Base-by-base conservation (phyloP, 441 rosid genomes). In the Adansonia grandidieri region DNA sequence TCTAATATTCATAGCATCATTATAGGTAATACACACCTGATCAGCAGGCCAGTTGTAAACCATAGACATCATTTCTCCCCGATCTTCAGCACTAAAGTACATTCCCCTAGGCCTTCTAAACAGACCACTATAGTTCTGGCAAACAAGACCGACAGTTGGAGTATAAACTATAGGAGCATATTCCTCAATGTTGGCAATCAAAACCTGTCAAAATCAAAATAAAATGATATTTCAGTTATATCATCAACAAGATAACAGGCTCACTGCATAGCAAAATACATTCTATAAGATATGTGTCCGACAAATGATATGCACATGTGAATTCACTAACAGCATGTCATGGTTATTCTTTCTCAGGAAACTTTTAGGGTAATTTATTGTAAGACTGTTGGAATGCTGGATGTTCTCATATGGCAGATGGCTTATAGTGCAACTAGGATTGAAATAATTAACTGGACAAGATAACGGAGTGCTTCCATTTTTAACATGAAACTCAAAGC, bases 11-110 rank as follows among this genome's bases (percentile, higher is more conserved):
- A 15, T 0, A 24, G 13, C 58, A 71, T 71, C 7, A 24, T 51
- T 50, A 50, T 24, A 24, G 9, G 76, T 51, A 60, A 32, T 6
- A 50, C 78, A 77, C 76, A 93, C 99, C 98, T 96, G 99, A 73
- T 94, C 99, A 79, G 98, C 94, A 19, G 99, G 98, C 99, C 99
- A 96, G 85, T 96, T 96, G 84, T 94, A 96, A 80, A 96, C 98
- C 99, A 96, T 94, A 69, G 99, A 94, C 98, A 94, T 94, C 99
- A 96, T 96, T 89, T 96, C 99, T 85, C 99, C 99, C 50, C 97
- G 94, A 84, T 96, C 99, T 65, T 80, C 96, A 45, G 98, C 96
- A 75, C 98, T 93, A 77, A 96, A 96, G 82, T 94, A 96, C 99
- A 96, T 96, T 80, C 99, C 99, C 53, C 99, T 89, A 28, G 99